phyloP scores from a whole-genome alignment of 768 basidiomycete genomes.

The Leucosporidium creatinivorum region DNA sequence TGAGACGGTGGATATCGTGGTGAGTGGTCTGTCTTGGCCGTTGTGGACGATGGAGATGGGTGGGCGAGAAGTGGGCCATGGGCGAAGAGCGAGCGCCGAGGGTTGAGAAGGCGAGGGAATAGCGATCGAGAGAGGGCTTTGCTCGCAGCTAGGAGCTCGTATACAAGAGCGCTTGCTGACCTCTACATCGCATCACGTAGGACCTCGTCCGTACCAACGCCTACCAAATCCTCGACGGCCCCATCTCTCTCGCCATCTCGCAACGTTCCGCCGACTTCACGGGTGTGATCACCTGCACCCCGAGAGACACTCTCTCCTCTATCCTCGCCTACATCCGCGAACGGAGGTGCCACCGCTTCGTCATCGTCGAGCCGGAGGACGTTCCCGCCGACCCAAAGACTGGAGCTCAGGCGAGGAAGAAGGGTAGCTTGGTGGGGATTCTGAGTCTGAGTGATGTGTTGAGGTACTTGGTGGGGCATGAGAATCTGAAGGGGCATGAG shows the following conservation, averaged over 20 bases:
- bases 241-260: slow-evolving; percentile 81
- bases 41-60: too few relatives aligned
- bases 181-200: slow-evolving; percentile 44
- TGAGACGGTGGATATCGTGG: slow-evolving; percentile 98
- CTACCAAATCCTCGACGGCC: slow-evolving; percentile 92
- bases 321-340: slow-evolving; percentile 86
- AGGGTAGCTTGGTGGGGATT: slow-evolving; percentile 66
- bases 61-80: too few relatives aligned
- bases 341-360: slow-evolving; percentile 73
- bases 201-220: slow-evolving; percentile 79
- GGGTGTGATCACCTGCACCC: slow-evolving; percentile 91
- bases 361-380: slow-evolving; percentile 31
- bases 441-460: slow-evolving; percentile 84
- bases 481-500: slow-evolving; percentile 32
- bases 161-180: neutral
- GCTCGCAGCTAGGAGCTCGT: neutral
- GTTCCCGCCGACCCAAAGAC: slow-evolving; percentile 7
- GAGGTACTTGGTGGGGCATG: slow-evolving; percentile 58
- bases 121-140: neutral
- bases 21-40: slow-evolving; percentile 40
- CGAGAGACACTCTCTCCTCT: slow-evolving; percentile 81
- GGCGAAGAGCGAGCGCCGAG: too few relatives aligned
- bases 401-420: slow-evolving; percentile 21
- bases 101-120: too few relatives aligned
- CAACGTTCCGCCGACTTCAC: slow-evolving; percentile 92